Evolutionary conservation across 2,329 filamentous ascomycete genomes (phyloP).

Genomic region (Sarocladium brachiariae): DNA sequence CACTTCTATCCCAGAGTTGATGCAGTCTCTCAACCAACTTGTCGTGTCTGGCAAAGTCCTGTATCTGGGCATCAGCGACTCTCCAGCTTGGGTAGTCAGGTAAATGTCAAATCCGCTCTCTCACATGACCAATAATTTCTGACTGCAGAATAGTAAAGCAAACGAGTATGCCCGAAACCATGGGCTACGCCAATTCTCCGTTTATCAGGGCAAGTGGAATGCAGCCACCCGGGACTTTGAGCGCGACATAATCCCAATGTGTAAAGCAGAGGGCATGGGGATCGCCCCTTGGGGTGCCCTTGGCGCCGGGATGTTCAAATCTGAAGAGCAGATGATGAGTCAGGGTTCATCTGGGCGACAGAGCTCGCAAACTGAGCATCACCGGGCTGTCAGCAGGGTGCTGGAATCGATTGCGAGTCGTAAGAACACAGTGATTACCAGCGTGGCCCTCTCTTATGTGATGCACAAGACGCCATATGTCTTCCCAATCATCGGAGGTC

Average conservation of each 20-base stretch:
- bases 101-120: conserved; percentile 14
- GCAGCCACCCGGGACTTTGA: conserved; percentile 33
- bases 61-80: conserved; percentile 62
- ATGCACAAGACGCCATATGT: conserved; percentile 66
- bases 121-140: neutral
- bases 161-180: conserved; percentile 65
- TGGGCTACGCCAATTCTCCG: conserved; percentile 60
- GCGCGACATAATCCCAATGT: conserved; percentile 38
- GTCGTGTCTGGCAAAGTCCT: conserved; percentile 54
- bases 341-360: conserved; percentile 27
- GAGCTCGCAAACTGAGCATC: conserved; percentile 39
- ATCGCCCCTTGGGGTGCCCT: conserved; percentile 53
- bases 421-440: conserved; percentile 37
- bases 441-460: conserved; percentile 63
- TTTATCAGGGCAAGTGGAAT: conserved; percentile 38
- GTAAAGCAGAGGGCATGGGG: conserved; percentile 39
- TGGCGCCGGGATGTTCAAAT: conserved; percentile 41
- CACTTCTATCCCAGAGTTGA: conserved; percentile 60
- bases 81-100: conserved; percentile 62
- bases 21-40: conserved; percentile 59
- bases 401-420: conserved; percentile 43
- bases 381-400: conserved; percentile 41
- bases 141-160: conserved; percentile 37
- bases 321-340: conserved; percentile 26
- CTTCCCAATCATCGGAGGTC: conserved; percentile 65